Base-by-base conservation (phyloP, 371 early-diverging fungal species). In the Mortierella polycephala region DNA sequence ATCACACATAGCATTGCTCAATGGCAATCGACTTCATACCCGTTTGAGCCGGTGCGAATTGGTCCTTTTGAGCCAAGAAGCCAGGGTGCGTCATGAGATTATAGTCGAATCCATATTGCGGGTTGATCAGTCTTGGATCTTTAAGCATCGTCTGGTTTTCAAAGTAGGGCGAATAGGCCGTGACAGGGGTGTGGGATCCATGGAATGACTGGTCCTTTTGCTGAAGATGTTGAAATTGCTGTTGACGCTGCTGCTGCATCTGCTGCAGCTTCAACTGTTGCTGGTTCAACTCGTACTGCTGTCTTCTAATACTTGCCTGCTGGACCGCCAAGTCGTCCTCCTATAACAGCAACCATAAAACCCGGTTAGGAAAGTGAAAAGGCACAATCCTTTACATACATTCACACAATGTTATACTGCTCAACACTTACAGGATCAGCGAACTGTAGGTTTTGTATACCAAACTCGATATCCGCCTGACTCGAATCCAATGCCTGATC, bases 211-310 rank as follows among this genome's bases (percentile, higher is more conserved):
- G 76, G 47, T 74, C 54, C 57, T 74, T 54, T 51, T 81, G 75
- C 55, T 77, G 75, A 64, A 60, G 74, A 39, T 67, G 83, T n/a
- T 60, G 57, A 44, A 62, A 64, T 50, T 67, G 71, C 46, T 58
- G 69, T 40, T 85, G 85, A 42, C 76, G 77, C 49, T 82, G 74
- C 16, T 76, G 74, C 59, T 75, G 76, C 60, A 77, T 66, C 45
- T 84, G 86, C n/a, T 82, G 83, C 57, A 81, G 59, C 42, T 85
- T 83, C 49, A 83, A 60, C 44, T 84, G 84, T 37, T 83, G 82
- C 40, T 81, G 81, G 59, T 60, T 74, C 44, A 81, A 16, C 53
- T 77, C 69, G 21, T 61, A 69, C 41, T 81, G 83, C 20, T 83
- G 81, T 41, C 83, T 59, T 39, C 82, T 51, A 39, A 83, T 62